A percentile compares a stretch with the other conserved stretches of the same genome.
phyloP scores from a whole-genome alignment of 495 filamentous ascomycete genomes.

The Tricharina praecox region DNA sequence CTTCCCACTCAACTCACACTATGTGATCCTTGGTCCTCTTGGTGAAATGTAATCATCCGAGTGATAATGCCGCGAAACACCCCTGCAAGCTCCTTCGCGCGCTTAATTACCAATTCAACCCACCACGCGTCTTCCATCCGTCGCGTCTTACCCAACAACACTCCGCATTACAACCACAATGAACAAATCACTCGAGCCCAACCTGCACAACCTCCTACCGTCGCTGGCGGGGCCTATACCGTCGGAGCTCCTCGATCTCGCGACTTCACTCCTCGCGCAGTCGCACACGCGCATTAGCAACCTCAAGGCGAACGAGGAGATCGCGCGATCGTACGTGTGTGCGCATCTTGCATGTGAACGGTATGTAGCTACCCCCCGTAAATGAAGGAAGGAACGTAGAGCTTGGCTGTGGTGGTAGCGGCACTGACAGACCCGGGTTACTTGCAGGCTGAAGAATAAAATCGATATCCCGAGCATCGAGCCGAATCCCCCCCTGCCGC shows the following conservation, averaged over 20 bases:
- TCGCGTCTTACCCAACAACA: no score
- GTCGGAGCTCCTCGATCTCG: constrained; percentile 53
- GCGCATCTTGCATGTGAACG: constrained; percentile 83
- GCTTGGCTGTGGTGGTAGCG: no score
- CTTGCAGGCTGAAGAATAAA: constrained; percentile 52
- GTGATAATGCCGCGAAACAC: no score
- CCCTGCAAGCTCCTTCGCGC: no score
- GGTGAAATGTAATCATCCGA: no score
- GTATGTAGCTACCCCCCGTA: constrained; percentile 28
- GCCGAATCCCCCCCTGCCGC: constrained; percentile 65
- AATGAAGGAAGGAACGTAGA: no score
- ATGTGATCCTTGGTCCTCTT: no score
- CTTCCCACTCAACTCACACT: no score
- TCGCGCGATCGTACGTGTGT: constrained; percentile 71
- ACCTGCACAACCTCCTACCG: constrained; percentile 40
- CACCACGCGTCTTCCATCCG: no score
- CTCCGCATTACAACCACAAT: no score
- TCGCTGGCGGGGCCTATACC: constrained; percentile 58
- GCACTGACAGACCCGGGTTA: background rate
- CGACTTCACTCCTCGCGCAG: constrained; percentile 67
- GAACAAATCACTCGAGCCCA: background rate
- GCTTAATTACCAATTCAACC: no score
- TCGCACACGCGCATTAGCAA: constrained; percentile 63
- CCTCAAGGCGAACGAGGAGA: constrained; percentile 76
- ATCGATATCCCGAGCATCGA: constrained; percentile 71